A percentile compares a stretch with the other conserved stretches of the same genome.
phyloP scores from a whole-genome alignment of 768 basidiomycete species.

The Kwoniella shandongensis region DNA sequence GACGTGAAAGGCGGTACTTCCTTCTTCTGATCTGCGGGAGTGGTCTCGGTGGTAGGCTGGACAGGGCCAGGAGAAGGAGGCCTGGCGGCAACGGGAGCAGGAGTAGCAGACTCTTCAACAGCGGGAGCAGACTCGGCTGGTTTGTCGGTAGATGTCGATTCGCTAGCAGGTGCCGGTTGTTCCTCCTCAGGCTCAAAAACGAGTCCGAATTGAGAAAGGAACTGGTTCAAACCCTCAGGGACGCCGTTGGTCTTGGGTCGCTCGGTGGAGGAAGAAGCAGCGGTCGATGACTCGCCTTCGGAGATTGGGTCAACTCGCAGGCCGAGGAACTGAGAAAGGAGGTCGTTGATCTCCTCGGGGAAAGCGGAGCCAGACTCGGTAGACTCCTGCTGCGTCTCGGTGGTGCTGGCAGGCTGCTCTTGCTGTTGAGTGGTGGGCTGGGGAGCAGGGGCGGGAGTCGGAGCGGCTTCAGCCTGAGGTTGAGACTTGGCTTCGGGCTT shows the following conservation, averaged over 20 bases:
- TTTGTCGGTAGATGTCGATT: conserved; percentile 1
- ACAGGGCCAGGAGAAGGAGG: background rate
- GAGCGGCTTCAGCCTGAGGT: conserved; percentile 3
- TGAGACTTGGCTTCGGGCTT: background rate
- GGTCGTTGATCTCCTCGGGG: conserved; percentile 42
- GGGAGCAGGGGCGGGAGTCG: conserved; percentile 9
- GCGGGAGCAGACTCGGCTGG: conserved; percentile 1
- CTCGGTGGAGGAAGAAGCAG: background rate
- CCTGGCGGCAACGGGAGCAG: background rate
- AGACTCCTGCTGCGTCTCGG: background rate
- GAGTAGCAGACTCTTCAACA: background rate
- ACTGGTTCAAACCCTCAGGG: conserved; percentile 42
- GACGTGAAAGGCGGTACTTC: conserved; percentile 33
- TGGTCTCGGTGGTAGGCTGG: background rate
- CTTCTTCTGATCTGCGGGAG: background rate
- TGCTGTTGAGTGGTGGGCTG: conserved; percentile 1
- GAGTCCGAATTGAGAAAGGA: conserved; percentile 43
- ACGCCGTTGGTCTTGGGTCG: conserved; percentile 11
- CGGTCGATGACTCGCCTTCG: conserved; percentile 8
- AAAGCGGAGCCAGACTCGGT: conserved; percentile 3
- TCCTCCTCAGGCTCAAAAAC: conserved; percentile 33
- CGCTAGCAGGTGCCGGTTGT: conserved; percentile 1
- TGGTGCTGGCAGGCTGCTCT: background rate
- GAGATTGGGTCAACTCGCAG: conserved; percentile 37
- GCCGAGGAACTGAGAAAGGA: conserved; percentile 44